Evolutionary conservation across 2,329 filamentous ascomycete genomes (phyloP), one percentile per base, ranked within the genome.

Genomic region (Hymenoscyphus occultus): DNA sequence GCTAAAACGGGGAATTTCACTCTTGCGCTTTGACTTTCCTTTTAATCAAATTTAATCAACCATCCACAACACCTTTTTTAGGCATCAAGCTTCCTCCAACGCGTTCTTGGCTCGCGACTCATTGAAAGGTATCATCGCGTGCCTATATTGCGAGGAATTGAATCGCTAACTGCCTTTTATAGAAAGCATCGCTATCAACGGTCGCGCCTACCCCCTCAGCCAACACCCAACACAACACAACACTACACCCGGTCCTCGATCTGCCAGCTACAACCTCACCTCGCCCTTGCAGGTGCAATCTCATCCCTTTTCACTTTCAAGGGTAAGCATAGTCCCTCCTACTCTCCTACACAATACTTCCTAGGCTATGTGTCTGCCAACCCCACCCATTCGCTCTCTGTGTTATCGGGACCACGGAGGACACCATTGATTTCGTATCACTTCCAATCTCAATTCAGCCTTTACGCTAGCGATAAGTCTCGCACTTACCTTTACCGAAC

Each of bases 261-360:
- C 48, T 9, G 22, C 48, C 14, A 16, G 3, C 42, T 28, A 28
- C 28, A 28, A n/a, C 14, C 6, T 7, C n/a, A 54, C 48, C 48
- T 12, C 48, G 48, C 48, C 19, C 48, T 54, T 22, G 19, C 19
- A 13, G 9, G 48, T 22, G 10, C 48, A 7, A 28, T 54, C 19
- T 54, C 48, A 54, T 54, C 48, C 48, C 48, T 54, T 51, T 48
- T 54, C 22, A 54, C 22, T 51, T 48, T 54, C 22, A 54, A 54
- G 22, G 48, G 48, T 54, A 54, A 28, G 48, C 48, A 19, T 22
- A 12, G 22, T 22, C 22, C 22, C 12, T 54, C 19, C 13, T 28
- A 54, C 22, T 16, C 35, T 35, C 28, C 28, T 28, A 28, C 3
- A 28, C 28, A 28, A 28, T 28, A 28, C 28, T 35, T 35, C 35